phyloP scores from a whole-genome alignment of 305 asterid species.

The Caryopteris hybrid region DNA sequence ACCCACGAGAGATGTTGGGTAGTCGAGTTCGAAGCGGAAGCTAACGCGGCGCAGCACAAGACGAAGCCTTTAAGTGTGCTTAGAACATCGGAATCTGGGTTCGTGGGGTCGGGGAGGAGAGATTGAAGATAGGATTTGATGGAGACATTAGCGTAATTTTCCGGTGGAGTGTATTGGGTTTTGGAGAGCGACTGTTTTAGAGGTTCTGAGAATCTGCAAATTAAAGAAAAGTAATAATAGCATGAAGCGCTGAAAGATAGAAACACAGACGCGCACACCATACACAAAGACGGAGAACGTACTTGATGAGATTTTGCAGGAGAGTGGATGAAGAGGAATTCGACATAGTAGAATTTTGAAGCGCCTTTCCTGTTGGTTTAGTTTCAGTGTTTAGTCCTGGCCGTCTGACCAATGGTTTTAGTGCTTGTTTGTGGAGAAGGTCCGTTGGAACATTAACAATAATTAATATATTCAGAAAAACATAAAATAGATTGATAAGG shows the following conservation, averaged over 20 bases:
- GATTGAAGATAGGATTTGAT: constrained; percentile 62
- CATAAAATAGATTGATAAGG: no score
- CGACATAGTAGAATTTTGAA: constrained; percentile 28
- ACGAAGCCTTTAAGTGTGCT: constrained; percentile 42
- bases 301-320: constrained; percentile 39
- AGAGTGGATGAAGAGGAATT: constrained; percentile 28
- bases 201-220: constrained; percentile 50
- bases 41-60: constrained; percentile 68
- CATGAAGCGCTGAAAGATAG: background rate
- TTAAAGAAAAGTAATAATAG: background rate
- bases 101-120: constrained; percentile 40
- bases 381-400: no score
- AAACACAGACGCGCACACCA: background rate
- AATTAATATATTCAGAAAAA: no score
- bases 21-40: constrained; percentile 58
- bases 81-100: constrained; percentile 19
- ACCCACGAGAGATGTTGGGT: constrained; percentile 63
- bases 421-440: no score
- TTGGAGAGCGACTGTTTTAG: constrained; percentile 38
- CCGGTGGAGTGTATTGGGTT: constrained; percentile 60
- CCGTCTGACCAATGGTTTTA: no score
- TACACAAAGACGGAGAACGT: background rate
- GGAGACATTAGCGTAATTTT: constrained; percentile 43
- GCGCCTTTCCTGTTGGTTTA: background rate
- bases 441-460: no score